Evolutionary conservation across 2,329 filamentous ascomycete genomes (phyloP).

Genomic region (Calonectria fujianensis): DNA sequence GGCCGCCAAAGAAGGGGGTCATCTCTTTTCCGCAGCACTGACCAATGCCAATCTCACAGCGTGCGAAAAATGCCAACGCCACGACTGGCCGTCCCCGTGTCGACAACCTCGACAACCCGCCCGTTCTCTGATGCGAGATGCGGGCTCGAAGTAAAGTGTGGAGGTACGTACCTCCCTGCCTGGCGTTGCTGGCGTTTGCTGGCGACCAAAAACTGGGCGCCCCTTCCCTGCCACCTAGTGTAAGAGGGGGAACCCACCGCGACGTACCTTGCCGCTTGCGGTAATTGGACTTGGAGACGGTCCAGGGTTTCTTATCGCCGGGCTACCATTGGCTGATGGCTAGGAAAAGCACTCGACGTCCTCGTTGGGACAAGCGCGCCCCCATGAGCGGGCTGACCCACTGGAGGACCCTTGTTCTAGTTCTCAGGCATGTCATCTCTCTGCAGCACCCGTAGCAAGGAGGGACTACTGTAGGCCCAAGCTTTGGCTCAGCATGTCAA

Average conservation of each 20-base stretch:
- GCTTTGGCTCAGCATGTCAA: constrained; percentile 15
- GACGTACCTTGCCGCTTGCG: constrained; percentile 27
- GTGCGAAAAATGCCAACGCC: constrained; percentile 20
- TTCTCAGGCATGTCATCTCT: constrained; percentile 27
- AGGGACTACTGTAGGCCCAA: constrained; percentile 12
- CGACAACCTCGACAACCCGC: constrained; percentile 16
- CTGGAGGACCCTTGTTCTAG: constrained; percentile 3
- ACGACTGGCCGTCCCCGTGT: constrained; percentile 14
- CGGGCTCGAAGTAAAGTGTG: constrained; percentile 3
- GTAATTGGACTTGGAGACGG: constrained; percentile 18
- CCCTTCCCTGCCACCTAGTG: neutral
- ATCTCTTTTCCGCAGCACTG: constrained; percentile 26
- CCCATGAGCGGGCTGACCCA: neutral
- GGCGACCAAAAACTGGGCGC: neutral
- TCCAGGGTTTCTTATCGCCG: constrained; percentile 33
- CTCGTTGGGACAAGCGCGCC: constrained; percentile 15
- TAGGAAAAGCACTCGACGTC: constrained; percentile 5
- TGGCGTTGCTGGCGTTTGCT: neutral
- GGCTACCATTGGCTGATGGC: constrained; percentile 12
- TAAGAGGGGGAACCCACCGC: constrained; percentile 23
- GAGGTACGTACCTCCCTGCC: neutral
- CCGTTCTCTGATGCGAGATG: constrained; percentile 20
- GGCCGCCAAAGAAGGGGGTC: neutral
- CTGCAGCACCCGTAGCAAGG: constrained; percentile 7
- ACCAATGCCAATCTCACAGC: constrained; percentile 21